Evolutionary conservation across 2,329 filamentous ascomycete genomes (phyloP), one percentile per base, ranked within the genome.

Genomic region (Aaosphaeria arxii): DNA sequence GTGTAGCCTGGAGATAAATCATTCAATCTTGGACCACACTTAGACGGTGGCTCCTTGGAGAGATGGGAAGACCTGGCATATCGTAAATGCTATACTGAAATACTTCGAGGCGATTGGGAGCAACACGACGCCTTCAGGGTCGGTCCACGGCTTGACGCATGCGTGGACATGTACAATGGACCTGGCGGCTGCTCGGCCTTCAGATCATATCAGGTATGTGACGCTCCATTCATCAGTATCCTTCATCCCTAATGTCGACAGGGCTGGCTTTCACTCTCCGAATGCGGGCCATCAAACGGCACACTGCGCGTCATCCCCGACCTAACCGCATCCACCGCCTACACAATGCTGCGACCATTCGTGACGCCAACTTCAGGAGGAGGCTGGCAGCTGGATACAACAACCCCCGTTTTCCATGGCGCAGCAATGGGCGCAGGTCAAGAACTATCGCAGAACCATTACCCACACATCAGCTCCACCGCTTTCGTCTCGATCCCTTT

Each of bases 281-380:
- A 59, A 30, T 53, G 50, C 29, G 46, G 47, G 31, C 53, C 57
- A 7, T 47, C 52, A 9, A 50, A 56, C 40, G 54, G 44, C 36
- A 59, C 56, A 6, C 44, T 59, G 7, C 51, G 52, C 17, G 45
- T 61, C 11, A 17, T 58, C 1, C 57, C 55, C 2, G 49, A 45
- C 13, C 40, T 61, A 30, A 58, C 57, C 33, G 38, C 49, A 17
- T 55, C 57, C 11, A 54, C 53, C 9, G 57, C 57, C 6, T 61
- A 59, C 48, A 43, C 52, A 39, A 44, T 61, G 48, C 49, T 61
- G 5, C 55, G 52, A 5, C 56, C 58, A 5, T 59, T 59, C 42
- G 47, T 56, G 29, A 49, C 59, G 29, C 17, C 17, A 24, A 24
- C 17, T 24, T 24, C 17, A 24, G 17, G 17, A 24, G 17, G 17